Conservation (phyloP, 1,139 yeast species). For the Kluyveromyces sp. region DNA sequence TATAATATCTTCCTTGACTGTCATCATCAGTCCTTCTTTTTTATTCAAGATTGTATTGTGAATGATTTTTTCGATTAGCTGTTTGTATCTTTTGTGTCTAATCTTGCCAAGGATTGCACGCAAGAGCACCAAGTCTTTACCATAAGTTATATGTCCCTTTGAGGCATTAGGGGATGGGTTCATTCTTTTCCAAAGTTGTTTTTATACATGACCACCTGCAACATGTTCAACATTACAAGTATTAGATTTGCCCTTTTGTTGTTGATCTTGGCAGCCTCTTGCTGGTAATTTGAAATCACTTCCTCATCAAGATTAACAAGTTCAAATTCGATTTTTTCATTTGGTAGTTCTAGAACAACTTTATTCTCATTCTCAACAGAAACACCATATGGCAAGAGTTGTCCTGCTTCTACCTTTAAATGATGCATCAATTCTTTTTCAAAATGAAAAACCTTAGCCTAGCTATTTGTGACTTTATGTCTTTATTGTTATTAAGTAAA, state of each 20-base stretch:
- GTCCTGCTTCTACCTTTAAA: constrained; percentile 66
- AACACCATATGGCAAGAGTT: constrained; percentile 65
- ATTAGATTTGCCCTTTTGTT: constrained; percentile 32
- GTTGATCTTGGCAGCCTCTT: constrained; percentile 32
- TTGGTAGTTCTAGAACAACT: constrained; percentile 53
- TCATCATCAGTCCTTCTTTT: constrained; percentile 13
- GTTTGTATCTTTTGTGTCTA: constrained; percentile 26
- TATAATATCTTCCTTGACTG: not conserved
- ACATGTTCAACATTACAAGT: constrained; percentile 42
- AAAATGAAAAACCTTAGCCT: constrained; percentile 61
- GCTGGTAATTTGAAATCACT: constrained; percentile 29
- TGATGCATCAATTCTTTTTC: constrained; percentile 71
- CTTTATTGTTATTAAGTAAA: constrained; percentile 17
- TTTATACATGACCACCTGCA: constrained; percentile 37
- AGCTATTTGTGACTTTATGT: constrained; percentile 46
- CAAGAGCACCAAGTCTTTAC: constrained; percentile 21
- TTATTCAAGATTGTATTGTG: constrained; percentile 21
- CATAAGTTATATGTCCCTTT: constrained; percentile 9
- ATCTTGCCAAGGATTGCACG: constrained; percentile 29
- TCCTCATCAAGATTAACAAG: constrained; percentile 44
- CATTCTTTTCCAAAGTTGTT: constrained; percentile 29
- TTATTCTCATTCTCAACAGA: constrained; percentile 58
- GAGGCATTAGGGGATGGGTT: constrained; percentile 6
- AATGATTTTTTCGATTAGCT: constrained; percentile 23
- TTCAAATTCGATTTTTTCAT: constrained; percentile 66